Percentiles rank a stretch among this genome's conserved stretches.
These are phyloP conservation scores for Aspergillus novoparasiticus DNA, from an alignment of 2,329 filamentous ascomycete species.

Conservation along the genomic window DNA sequence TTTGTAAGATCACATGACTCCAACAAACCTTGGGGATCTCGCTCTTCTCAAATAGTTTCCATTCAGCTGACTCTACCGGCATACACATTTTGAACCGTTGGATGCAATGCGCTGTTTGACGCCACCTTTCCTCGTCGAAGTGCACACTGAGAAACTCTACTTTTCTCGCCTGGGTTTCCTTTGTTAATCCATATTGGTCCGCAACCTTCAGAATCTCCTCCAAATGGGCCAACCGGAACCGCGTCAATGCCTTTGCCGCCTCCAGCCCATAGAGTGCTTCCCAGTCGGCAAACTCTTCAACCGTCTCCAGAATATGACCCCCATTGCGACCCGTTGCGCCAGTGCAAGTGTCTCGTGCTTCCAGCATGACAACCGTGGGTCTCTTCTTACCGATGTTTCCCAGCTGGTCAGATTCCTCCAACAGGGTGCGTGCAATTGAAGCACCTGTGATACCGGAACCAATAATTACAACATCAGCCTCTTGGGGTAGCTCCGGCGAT, in stretches of 20 bases:
- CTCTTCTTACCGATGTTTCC: background rate
- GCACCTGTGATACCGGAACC: conserved; percentile 34
- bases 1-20: background rate
- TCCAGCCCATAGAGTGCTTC: conserved; percentile 22
- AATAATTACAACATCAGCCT: conserved; percentile 33
- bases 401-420: conserved; percentile 8
- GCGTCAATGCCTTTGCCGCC: conserved; percentile 22
- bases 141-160: conserved; percentile 32
- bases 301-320: conserved; percentile 33
- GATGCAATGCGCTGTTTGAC: conserved; percentile 21
- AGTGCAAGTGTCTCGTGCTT: conserved; percentile 34
- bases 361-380: conserved; percentile 29
- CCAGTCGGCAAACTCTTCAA: conserved; percentile 26
- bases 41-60: conserved; percentile 24
- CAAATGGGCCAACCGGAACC: conserved; percentile 29
- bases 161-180: conserved; percentile 27
- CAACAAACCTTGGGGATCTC: conserved; percentile 25
- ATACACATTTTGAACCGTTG: conserved; percentile 29
- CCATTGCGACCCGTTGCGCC: conserved; percentile 40
- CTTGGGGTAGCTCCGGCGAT: conserved; percentile 22
- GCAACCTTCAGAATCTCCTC: conserved; percentile 23
- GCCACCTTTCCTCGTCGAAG: conserved; percentile 30
- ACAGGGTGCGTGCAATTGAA: conserved; percentile 28
- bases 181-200: conserved; percentile 23
- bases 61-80: conserved; percentile 30